A percentile compares a stretch with the other conserved stretches of the same genome.
phyloP scores from a whole-genome alignment of 441 rosid species.

The Erysimum pusillum region DNA sequence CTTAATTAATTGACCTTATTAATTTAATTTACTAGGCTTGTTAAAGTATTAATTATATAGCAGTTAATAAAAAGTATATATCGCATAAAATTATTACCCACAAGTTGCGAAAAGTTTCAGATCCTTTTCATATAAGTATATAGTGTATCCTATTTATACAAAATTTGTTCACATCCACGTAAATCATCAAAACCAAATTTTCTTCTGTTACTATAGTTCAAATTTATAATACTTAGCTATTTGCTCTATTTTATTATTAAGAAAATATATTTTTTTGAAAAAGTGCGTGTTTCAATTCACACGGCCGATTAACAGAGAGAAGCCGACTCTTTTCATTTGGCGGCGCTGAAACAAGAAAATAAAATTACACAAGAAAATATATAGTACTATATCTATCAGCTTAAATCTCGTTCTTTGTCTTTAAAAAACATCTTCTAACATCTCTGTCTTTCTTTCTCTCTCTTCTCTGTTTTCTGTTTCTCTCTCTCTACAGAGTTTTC shows the following conservation, averaged over 20 bases:
- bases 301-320: constrained; percentile 27
- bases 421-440: constrained; percentile 24
- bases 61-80: not conserved
- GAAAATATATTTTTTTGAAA: not conserved
- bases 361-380: not conserved
- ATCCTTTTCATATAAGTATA: not conserved
- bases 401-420: constrained; percentile 38
- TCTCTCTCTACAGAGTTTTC: constrained; percentile 44
- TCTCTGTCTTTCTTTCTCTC: constrained; percentile 34
- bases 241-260: not conserved
- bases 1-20: not conserved
- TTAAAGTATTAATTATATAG: not conserved
- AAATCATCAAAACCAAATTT: constrained; percentile 38
- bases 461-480: constrained; percentile 28
- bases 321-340: constrained; percentile 46
- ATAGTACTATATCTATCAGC: constrained; percentile 27
- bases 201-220: constrained; percentile 22
- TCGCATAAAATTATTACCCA: not conserved
- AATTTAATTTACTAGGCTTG: not conserved
- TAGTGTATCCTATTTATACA: not conserved
- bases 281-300: constrained; percentile 30
- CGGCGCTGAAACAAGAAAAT: constrained; percentile 41
- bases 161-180: constrained; percentile 30
- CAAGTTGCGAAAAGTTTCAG: constrained; percentile 30
- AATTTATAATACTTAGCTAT: constrained; percentile 3